Evolutionary conservation across 352 stramenopile genomes (phyloP).

Genomic region (Phytophthora meadii): DNA sequence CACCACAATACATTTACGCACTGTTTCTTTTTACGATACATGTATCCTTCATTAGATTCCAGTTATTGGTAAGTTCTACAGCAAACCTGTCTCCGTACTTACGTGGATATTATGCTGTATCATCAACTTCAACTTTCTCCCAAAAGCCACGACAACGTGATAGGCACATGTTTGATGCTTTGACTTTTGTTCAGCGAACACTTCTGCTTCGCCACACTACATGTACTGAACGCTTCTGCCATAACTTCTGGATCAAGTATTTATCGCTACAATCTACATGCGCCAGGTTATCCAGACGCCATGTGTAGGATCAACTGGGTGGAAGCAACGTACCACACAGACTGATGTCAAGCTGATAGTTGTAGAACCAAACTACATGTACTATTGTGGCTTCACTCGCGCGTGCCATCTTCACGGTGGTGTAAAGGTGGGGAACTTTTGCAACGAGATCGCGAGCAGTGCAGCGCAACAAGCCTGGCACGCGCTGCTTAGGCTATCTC

Average conservation of each 20-base stretch:
- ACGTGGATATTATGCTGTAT: background rate
- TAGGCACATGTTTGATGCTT: background rate
- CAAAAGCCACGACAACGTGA: background rate
- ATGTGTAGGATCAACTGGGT: conserved; percentile 14
- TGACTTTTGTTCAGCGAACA: background rate
- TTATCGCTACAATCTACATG: background rate
- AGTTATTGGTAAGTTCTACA: too few species aligned
- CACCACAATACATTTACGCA: background rate
- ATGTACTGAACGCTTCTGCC: background rate
- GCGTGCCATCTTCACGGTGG: background rate
- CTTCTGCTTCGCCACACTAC: background rate
- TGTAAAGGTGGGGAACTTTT: conserved; percentile 11
- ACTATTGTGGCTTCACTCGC: background rate
- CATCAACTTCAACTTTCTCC: background rate
- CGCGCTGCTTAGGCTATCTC: conserved; percentile 7
- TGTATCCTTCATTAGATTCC: background rate
- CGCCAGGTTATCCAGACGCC: conserved; percentile 16
- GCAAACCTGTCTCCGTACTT: background rate
- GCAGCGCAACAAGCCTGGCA: background rate
- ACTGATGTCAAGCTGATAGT: too few species aligned
- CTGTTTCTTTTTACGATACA: background rate
- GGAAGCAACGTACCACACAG: background rate
- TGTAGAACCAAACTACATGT: too few species aligned
- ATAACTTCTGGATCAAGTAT: conserved; percentile 6
- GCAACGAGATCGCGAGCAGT: background rate